Evolutionary conservation across 2,329 filamentous ascomycete genomes (phyloP).

Genomic region (Fusarium sp.): DNA sequence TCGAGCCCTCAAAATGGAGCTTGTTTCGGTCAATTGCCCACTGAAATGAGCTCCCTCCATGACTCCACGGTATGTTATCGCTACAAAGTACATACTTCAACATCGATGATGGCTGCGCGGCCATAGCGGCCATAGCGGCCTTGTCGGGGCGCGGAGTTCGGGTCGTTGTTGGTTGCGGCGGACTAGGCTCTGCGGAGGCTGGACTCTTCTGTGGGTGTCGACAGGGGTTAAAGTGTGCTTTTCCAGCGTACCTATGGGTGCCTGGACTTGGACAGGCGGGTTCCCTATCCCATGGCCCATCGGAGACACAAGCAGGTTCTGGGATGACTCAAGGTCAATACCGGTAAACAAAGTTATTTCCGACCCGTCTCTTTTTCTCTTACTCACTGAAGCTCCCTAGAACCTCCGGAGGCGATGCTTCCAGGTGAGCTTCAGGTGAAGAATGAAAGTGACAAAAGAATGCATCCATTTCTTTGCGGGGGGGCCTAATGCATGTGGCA

Average conservation of each 20-base stretch:
- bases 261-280: slow-evolving; percentile 1
- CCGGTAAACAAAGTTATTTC: slow-evolving; percentile 19
- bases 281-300: background rate
- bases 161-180: slow-evolving; percentile 34
- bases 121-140: slow-evolving; percentile 25
- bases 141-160: slow-evolving; percentile 44
- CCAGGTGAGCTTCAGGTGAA: slow-evolving; percentile 24
- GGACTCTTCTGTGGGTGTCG: slow-evolving; percentile 39
- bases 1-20: slow-evolving; percentile 23
- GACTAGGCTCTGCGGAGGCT: slow-evolving; percentile 34
- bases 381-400: slow-evolving; percentile 30
- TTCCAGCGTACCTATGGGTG: slow-evolving; percentile 33
- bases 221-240: slow-evolving; percentile 32
- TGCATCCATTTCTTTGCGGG: slow-evolving; percentile 12
- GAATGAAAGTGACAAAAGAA: slow-evolving; percentile 1
- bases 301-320: slow-evolving; percentile 38
- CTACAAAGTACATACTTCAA: slow-evolving; percentile 15
- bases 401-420: slow-evolving; percentile 29
- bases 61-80: slow-evolving; percentile 26
- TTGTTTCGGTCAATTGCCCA: slow-evolving; percentile 11
- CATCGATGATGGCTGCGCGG: slow-evolving; percentile 37
- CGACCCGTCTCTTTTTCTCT: slow-evolving; percentile 39
- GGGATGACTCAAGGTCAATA: slow-evolving; percentile 47
- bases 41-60: slow-evolving; percentile 26
- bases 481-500: slow-evolving; percentile 33